Conservation (phyloP, 208 protist genomes). For the Angomonas ambiguus region DNA sequence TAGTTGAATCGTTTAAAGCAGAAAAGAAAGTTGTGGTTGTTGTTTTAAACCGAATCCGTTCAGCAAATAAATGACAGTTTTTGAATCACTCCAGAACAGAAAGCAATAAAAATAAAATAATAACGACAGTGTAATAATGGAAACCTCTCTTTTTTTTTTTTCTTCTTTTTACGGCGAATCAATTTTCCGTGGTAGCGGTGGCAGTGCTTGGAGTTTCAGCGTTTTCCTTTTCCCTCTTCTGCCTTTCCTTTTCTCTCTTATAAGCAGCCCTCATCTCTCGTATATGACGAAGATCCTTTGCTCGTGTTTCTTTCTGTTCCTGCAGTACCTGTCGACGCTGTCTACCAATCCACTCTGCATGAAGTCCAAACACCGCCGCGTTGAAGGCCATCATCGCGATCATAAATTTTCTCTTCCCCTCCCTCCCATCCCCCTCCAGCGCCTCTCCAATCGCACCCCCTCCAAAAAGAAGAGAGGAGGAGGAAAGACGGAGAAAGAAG, state of each 20-base stretch:
- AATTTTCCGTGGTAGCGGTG: background rate
- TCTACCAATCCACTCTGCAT: background rate
- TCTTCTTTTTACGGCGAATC: slow-evolving; percentile 7
- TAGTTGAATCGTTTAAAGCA: no score
- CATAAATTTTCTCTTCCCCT: background rate
- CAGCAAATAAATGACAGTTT: no score
- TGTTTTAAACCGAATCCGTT: no score
- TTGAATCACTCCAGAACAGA: no score
- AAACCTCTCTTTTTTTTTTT: slow-evolving; percentile 5
- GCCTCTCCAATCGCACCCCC: background rate
- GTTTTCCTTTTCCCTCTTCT: background rate
- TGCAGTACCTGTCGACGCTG: background rate
- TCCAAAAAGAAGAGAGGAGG: background rate
- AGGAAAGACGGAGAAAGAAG: no score
- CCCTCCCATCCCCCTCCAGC: background rate
- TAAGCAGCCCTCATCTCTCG: background rate
- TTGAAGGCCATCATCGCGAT: background rate
- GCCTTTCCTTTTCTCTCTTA: background rate
- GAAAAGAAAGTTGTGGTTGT: no score
- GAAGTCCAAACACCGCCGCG: background rate
- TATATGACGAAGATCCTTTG: background rate
- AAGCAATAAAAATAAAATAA: background rate
- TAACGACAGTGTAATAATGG: background rate
- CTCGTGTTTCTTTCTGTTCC: background rate
- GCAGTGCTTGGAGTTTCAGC: background rate